Evolutionary conservation across 1,284 basidiomycete genomes (phyloP).

Genomic region (Marasmius tenuissimus): DNA sequence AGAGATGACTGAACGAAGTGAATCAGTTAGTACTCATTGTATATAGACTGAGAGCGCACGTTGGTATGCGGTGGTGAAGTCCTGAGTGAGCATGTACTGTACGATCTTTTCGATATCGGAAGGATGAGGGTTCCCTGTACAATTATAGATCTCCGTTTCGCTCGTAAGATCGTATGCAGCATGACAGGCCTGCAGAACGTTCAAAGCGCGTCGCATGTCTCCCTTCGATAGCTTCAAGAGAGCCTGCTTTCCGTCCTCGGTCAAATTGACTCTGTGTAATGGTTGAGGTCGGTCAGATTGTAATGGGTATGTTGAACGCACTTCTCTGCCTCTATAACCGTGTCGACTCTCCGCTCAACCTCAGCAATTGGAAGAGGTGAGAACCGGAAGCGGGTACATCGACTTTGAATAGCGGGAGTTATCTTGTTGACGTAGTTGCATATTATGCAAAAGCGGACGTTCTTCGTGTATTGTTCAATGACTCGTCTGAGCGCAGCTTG

Average conservation of each 20-base stretch:
- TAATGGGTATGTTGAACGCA: conserved; percentile 36
- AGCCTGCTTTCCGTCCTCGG: conserved; percentile 85
- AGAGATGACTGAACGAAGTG: conserved; percentile 66
- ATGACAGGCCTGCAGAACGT: conserved; percentile 96
- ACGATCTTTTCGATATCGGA: conserved; percentile 92
- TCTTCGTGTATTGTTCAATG: conserved; percentile 98
- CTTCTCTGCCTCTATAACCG: conserved; percentile 87
- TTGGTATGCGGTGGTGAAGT: conserved; percentile 91
- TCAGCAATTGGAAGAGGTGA: conserved; percentile 89
- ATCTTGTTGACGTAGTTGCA: conserved; percentile 99
- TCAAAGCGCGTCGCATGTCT: conserved; percentile 97
- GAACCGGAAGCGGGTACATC: conserved; percentile 97
- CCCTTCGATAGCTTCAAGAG: conserved; percentile 92
- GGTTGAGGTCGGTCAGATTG: conserved; percentile 5
- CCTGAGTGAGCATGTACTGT: conserved; percentile 94
- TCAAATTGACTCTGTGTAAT: conserved; percentile 77
- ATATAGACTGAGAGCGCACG: conserved; percentile 48
- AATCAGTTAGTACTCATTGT: neutral
- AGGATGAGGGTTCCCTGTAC: conserved; percentile 96
- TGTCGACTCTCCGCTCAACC: conserved; percentile 80
- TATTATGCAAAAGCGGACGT: conserved; percentile 99
- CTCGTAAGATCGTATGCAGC: conserved; percentile 91
- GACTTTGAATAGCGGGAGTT: conserved; percentile 96
- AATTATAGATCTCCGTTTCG: conserved; percentile 93
- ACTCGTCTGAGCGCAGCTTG: conserved; percentile 95